Base-by-base conservation (phyloP, 2,329 filamentous ascomycete species). In the Aspergillus fijiensis region DNA sequence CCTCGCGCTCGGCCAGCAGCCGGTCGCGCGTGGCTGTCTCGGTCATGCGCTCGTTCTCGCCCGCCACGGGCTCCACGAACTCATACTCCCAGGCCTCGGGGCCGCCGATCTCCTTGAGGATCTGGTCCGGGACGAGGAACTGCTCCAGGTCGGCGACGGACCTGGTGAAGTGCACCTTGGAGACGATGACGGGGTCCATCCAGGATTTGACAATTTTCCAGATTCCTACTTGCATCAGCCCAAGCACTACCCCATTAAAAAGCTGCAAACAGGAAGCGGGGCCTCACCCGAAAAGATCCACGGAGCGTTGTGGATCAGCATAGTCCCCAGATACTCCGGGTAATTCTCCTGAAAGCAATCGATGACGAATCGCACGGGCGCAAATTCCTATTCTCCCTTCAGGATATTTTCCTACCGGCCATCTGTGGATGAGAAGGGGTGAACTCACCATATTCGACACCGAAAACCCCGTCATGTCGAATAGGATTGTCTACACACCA, bases 331-430 rank as follows among this genome's bases (percentile, higher is more conserved):
- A 47, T 87, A 93, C 76, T 98, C 95, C 0, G 95, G 94, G 69
- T 97, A 99, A 74, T 98, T 97, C 60, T 93, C 92, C 80, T 98
- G 92, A 73, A 98, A 98, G 74, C 92, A 96, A 75, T 96, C 94
- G 75, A 98, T 96, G 87, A 98, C 96, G 78, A 97, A 98, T 73
- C 96, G 98, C 56, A 99, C 91, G 0, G 95, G 94, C 0, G 90
- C 87, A 75, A 98, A 98, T 77, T 99, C 95, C 87, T 89, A 48
- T 1, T 10, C 39, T 2, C 5, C 16, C 9, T 6, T 55, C 39
- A 60, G 50, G 4, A 12, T 16, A 35, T 2, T 14, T 6, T 4
- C 4, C 25, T 12, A 9, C 1, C 42, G 5, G 31, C 4, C 5
- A 12, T 14, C 10, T 14, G 12, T 27, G 11, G 4, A 25, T 4